A percentile compares a stretch with the other conserved stretches of the same genome.
Evolutionary conservation across 805 yeast genomes (phyloP).

Genomic region (Starmerella kuoi): DNA sequence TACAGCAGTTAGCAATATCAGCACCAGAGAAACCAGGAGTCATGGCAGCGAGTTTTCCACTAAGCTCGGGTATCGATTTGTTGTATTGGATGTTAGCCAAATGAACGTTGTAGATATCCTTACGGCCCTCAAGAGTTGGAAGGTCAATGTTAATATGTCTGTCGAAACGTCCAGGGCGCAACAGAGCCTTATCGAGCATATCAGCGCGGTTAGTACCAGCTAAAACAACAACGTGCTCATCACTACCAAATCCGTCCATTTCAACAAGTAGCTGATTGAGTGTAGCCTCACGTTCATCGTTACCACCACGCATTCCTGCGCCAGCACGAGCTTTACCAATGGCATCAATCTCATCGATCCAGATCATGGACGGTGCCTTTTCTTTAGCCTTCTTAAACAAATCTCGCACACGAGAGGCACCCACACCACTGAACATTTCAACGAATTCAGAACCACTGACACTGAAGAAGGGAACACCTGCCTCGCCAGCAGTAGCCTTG

Average conservation of each 20-base stretch:
- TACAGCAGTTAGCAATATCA: conserved; percentile 87
- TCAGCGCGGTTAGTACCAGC: conserved; percentile 95
- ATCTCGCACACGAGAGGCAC: conserved; percentile 90
- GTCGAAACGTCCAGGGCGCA: conserved; percentile 93
- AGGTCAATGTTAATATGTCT: conserved; percentile 75
- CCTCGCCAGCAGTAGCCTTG: conserved; percentile 94
- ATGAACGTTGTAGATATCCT: conserved; percentile 74
- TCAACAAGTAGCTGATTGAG: conserved; percentile 85
- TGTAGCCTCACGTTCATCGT: conserved; percentile 89
- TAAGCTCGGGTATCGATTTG: conserved; percentile 45
- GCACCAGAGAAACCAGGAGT: conserved; percentile 97
- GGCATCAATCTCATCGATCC: conserved; percentile 92
- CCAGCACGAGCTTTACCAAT: conserved; percentile 70
- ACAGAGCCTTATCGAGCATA: conserved; percentile 73
- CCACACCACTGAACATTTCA: conserved; percentile 96
- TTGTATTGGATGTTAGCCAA: conserved; percentile 43
- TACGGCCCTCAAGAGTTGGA: conserved; percentile 83
- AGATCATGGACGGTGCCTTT: conserved; percentile 80
- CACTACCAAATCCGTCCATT: conserved; percentile 86
- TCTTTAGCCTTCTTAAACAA: conserved; percentile 80
- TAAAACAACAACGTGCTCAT: conserved; percentile 82
- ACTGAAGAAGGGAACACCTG: conserved; percentile 82
- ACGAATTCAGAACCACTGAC: conserved; percentile 92
- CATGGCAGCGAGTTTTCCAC: conserved; percentile 77
- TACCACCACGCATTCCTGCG: conserved; percentile 51